Percentiles rank a stretch among this genome's conserved stretches.
These are phyloP conservation scores for Dimocarpus longan DNA, from an alignment of 345 rosid species.

Conservation along the genomic window DNA sequence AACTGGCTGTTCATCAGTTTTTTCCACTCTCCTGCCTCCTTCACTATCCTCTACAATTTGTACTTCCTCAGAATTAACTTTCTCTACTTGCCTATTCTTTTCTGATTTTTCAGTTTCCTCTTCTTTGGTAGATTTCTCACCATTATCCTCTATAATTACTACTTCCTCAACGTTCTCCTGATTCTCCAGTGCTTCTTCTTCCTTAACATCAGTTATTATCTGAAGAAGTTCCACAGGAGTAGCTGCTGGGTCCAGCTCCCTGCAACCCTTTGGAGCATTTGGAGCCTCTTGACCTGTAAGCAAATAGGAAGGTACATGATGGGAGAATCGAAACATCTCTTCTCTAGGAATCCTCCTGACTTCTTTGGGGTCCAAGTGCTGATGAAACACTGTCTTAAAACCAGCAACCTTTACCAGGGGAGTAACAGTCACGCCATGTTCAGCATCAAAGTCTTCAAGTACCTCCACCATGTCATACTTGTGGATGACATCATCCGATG, in stretches of 20 bases:
- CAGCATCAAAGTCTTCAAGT: constrained; percentile 56
- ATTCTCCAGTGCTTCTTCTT: constrained; percentile 33
- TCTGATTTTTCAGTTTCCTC: constrained; percentile 8
- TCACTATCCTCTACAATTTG: constrained; percentile 8
- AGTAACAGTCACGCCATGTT: constrained; percentile 48
- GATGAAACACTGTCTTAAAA: constrained; percentile 56
- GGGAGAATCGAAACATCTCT: constrained; percentile 66
- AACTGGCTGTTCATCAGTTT: constrained; percentile 11
- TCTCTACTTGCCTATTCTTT: constrained; percentile 6
- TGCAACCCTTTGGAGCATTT: constrained; percentile 59
- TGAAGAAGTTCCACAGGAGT: constrained; percentile 57
- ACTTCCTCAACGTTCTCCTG: constrained; percentile 18
- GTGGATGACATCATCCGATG: constrained; percentile 41
- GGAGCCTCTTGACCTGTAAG: constrained; percentile 62
- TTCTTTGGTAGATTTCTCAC: background rate
- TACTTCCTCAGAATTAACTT: constrained; percentile 5
- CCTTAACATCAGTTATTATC: constrained; percentile 33
- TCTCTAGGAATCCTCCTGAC: constrained; percentile 46
- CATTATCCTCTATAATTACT: constrained; percentile 14
- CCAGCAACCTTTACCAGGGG: constrained; percentile 68
- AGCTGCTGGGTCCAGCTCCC: constrained; percentile 72
- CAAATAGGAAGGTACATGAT: constrained; percentile 59
- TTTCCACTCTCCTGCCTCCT: constrained; percentile 13
- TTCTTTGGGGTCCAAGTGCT: constrained; percentile 45
- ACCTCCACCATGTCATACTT: constrained; percentile 68